Base-by-base conservation (phyloP, 192 early-diverging fungal genomes). In the Phlyctochytrium arcticum region DNA sequence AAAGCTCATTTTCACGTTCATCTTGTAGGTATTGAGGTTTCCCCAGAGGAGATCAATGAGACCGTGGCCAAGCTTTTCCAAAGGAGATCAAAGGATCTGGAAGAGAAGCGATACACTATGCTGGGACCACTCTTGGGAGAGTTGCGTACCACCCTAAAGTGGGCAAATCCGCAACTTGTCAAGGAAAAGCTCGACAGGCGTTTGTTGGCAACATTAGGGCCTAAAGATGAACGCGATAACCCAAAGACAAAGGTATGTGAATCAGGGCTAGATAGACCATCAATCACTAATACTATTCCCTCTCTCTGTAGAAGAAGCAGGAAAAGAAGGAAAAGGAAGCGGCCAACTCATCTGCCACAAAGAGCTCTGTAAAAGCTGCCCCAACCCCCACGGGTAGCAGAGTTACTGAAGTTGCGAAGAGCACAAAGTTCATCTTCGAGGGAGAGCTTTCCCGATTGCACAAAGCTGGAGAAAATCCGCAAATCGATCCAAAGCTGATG, bases 141-240 rank as follows among this genome's bases (percentile, higher is more conserved):
- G 5, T 80, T 90, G n/a, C 85, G 84, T 61, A 80, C 87, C 10
- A 77, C 72, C 33, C 78, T 98, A 51, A 80, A 79, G 56, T 99
- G 98, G 98, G 98, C 96, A 24, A 89, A 94, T 62, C 80, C 91
- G 44, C 81, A 83, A 60, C 79, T 77, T 48, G 86, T 98, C 36
- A 99, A 99, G 76, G 80, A 85, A 57, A 88, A 87, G 75, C 76
- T 97, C 32, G 98, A 98, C 42, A 84, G 82, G 31, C 89, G 93
- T 82, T 76, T 91, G 46, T 71, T 90, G 21, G 85, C 86, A 17
- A 65, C 88, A n/a, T 78, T 99, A 51, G 98, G 98, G n/a, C 95
- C 95, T 66, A 97, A 98, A 75, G 96, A 98, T 74, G 96, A 98
- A 70, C 87, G 95, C 42, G 96, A 98, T 73, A 80, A 85, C 56